These are phyloP conservation scores for Suillus luteus DNA, from an alignment of 768 basidiomycete species.

Conservation along the genomic window DNA sequence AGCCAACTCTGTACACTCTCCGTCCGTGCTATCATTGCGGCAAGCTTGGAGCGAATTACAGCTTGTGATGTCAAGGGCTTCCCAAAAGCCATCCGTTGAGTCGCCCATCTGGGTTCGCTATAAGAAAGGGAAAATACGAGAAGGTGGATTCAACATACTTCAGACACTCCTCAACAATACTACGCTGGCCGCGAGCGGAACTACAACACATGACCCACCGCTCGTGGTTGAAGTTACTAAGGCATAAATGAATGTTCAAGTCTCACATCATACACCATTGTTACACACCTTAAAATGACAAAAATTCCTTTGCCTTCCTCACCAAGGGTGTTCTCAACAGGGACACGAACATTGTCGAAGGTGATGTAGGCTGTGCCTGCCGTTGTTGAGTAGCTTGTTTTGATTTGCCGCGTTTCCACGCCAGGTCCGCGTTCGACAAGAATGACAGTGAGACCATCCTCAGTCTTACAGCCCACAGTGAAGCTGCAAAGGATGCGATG, in stretches of 20 bases:
- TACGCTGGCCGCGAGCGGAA: conserved; percentile 70
- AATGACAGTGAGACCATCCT: conserved; percentile 64
- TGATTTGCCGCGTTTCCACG: conserved; percentile 67
- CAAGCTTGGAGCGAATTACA: conserved; percentile 86
- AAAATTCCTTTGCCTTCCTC: conserved; percentile 60
- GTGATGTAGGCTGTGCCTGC: conserved; percentile 88
- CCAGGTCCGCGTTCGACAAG: conserved; percentile 64
- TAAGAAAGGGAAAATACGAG: not conserved
- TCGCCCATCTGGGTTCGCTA: conserved; percentile 63
- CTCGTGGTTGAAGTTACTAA: conserved; percentile 93
- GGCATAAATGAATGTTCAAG: not conserved
- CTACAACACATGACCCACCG: conserved; percentile 89
- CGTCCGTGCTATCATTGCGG: conserved; percentile 83
- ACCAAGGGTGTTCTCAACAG: conserved; percentile 83
- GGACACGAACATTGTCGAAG: conserved; percentile 84
- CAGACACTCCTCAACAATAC: conserved; percentile 78
- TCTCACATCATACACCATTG: not conserved
- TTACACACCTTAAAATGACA: conserved; percentile 52
- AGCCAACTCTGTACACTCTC: conserved; percentile 87
- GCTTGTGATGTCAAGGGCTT: conserved; percentile 83
- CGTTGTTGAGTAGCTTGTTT: conserved; percentile 83
- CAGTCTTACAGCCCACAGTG: conserved; percentile 59
- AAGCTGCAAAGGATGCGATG: conserved; percentile 45
- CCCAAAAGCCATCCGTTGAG: conserved; percentile 90
- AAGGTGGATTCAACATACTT: conserved; percentile 45